Percentiles rank a stretch among this genome's conserved stretches.
Conservation (phyloP, 192 early-diverging fungal species). For the Umbelopsis vinacea region DNA sequence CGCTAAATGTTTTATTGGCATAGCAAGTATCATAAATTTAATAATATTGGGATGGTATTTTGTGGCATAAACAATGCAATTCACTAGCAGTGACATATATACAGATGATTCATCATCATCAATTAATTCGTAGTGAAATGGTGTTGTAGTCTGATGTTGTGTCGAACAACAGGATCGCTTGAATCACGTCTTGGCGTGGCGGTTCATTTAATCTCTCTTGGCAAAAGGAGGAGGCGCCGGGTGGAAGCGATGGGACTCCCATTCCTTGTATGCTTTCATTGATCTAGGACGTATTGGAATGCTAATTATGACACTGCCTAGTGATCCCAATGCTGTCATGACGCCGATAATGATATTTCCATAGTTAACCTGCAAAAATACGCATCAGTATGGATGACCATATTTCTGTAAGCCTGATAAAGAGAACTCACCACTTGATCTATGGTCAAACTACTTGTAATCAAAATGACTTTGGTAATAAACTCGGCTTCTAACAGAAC, state of each 20-base stretch:
- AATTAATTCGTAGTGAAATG: too few species aligned
- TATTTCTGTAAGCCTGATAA: background rate
- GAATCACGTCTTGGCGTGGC: too few species aligned
- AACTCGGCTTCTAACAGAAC: slow-evolving; percentile 43
- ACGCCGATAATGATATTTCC: slow-evolving; percentile 5
- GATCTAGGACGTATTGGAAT: background rate
- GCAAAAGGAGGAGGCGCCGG: slow-evolving; percentile 2
- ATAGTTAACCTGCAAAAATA: background rate
- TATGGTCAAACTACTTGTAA: slow-evolving; percentile 37
- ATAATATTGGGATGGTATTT: too few species aligned
- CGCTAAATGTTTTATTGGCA: too few species aligned
- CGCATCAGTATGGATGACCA: background rate
- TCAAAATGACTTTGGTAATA: slow-evolving; percentile 43
- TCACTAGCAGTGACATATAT: too few species aligned
- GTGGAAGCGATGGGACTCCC: background rate
- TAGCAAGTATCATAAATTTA: too few species aligned
- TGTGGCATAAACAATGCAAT: too few species aligned
- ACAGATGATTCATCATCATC: too few species aligned
- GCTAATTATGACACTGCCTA: background rate
- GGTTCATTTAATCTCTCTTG: background rate
- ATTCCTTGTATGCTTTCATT: background rate
- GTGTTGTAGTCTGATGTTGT: too few species aligned
- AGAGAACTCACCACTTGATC: slow-evolving; percentile 45
- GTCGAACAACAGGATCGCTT: too few species aligned
- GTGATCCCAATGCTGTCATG: background rate